phyloP scores from a whole-genome alignment of 2,329 filamentous ascomycete genomes.

The Ceratocystis lukuohia region DNA sequence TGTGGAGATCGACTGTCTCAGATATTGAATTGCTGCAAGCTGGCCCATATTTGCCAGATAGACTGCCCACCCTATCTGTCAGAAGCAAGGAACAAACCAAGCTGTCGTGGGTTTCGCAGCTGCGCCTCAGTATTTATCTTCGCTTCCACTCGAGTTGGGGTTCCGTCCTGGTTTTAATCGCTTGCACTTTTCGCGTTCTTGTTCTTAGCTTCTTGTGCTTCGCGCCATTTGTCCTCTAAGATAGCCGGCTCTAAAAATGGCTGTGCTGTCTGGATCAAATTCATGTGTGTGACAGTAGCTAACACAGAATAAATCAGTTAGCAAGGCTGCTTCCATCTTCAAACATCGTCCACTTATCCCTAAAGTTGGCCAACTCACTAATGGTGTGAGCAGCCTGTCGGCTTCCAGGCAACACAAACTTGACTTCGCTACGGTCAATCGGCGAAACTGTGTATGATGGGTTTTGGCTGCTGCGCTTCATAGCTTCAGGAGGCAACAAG shows the following conservation, averaged over 20 bases:
- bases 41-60: too few species aligned
- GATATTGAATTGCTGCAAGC: background rate
- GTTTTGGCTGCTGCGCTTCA: background rate
- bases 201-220: slow-evolving; percentile 8
- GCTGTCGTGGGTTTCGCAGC: too few species aligned
- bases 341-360: background rate
- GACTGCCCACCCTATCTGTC: too few species aligned
- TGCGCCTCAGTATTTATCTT: too few species aligned
- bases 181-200: background rate
- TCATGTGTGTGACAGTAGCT: background rate
- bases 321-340: background rate
- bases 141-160: background rate
- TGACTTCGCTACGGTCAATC: slow-evolving; percentile 9
- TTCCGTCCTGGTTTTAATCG: background rate
- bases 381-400: background rate
- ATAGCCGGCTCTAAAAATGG: slow-evolving; percentile 28
- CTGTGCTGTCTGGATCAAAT: slow-evolving; percentile 22
- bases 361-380: background rate
- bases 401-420: slow-evolving; percentile 16
- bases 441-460: background rate
- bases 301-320: background rate
- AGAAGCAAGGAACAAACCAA: too few species aligned
- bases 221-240: slow-evolving; percentile 21
- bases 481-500: background rate
- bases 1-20: background rate